A percentile compares a stretch with the other conserved stretches of the same genome.
These are phyloP conservation scores for Leavenworthia alabamica DNA, from an alignment of 345 rosid genomes.

Conservation along the genomic window DNA sequence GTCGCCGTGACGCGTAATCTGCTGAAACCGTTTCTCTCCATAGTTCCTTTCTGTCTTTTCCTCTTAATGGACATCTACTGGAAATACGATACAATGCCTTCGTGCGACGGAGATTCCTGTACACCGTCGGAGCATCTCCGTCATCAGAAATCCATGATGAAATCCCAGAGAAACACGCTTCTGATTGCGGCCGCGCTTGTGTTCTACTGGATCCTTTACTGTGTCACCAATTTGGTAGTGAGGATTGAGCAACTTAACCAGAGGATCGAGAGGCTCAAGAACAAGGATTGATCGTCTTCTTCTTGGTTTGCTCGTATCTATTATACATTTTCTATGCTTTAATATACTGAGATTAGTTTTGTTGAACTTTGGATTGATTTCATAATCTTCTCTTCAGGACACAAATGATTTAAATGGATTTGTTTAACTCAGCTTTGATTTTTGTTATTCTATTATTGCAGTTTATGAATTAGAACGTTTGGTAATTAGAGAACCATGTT, in stretches of 20 bases:
- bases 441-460: too few species aligned
- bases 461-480: background rate
- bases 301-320: background rate
- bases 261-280: constrained; percentile 70
- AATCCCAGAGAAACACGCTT: constrained; percentile 83
- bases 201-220: constrained; percentile 79
- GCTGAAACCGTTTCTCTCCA: constrained; percentile 74
- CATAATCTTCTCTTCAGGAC: background rate
- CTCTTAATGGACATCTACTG: constrained; percentile 86
- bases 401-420: background rate
- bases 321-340: background rate
- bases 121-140: constrained; percentile 75
- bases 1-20: constrained; percentile 82
- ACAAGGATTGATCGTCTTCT: constrained; percentile 27
- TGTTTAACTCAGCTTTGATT: too few species aligned
- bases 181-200: constrained; percentile 65
- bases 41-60: constrained; percentile 84
- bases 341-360: background rate
- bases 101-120: constrained; percentile 69
- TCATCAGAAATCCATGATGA: constrained; percentile 88
- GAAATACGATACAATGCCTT: constrained; percentile 84
- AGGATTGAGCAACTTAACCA: constrained; percentile 64
- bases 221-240: constrained; percentile 61
- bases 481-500: background rate
- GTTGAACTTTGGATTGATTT: background rate